These are phyloP conservation scores for Rhizopogon roseolus DNA, from an alignment of 768 basidiomycete species.

Conservation along the genomic window DNA sequence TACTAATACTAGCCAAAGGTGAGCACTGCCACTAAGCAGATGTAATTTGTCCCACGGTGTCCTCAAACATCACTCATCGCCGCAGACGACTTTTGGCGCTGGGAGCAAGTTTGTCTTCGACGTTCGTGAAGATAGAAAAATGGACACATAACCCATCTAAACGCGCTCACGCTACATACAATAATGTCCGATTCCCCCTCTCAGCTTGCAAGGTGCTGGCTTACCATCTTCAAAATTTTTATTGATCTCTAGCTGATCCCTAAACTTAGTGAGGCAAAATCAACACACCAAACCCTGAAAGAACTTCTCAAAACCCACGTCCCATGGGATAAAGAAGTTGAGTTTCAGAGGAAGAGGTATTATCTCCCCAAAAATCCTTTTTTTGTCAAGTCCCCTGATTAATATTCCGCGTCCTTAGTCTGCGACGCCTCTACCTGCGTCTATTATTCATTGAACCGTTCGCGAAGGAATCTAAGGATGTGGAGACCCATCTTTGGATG, in stretches of 20 bases:
- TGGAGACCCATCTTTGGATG: slow-evolving; percentile 87
- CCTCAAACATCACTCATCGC: neutral
- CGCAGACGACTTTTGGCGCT: neutral
- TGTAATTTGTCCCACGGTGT: neutral
- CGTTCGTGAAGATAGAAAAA: slow-evolving; percentile 7
- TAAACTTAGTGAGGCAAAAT: slow-evolving; percentile 67
- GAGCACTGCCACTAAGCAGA: neutral
- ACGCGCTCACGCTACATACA: slow-evolving; percentile 6
- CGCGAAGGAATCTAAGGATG: slow-evolving; percentile 71
- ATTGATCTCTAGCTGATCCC: slow-evolving; percentile 6
- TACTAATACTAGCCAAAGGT: too few relatives aligned
- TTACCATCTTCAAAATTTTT: neutral
- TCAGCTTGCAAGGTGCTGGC: slow-evolving; percentile 30
- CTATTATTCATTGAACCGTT: slow-evolving; percentile 66
- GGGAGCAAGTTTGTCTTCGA: neutral
- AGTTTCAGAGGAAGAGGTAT: slow-evolving; percentile 83
- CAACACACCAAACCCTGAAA: slow-evolving; percentile 69
- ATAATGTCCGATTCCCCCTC: slow-evolving; percentile 37
- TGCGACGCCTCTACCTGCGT: slow-evolving; percentile 65
- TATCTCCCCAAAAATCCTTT: slow-evolving; percentile 23
- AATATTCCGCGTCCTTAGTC: slow-evolving; percentile 32
- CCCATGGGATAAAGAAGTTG: slow-evolving; percentile 83
- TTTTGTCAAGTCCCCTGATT: slow-evolving; percentile 4
- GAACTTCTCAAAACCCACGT: slow-evolving; percentile 67
- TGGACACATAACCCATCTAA: slow-evolving; percentile 16